Conservation (phyloP, 305 asterid genomes). For the Solanum hybrid region DNA sequence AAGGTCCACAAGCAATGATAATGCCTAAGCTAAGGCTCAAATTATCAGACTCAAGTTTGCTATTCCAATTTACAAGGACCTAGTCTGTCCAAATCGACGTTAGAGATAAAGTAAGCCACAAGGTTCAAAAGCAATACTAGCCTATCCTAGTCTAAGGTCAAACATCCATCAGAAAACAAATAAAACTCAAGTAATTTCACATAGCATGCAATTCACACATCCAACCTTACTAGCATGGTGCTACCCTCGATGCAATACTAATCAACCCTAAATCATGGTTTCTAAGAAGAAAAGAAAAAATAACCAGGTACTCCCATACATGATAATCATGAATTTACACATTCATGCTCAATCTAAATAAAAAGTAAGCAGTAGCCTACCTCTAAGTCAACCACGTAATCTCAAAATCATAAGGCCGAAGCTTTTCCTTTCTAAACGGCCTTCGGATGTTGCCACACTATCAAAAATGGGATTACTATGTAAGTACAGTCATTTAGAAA, state of each 20-base stretch:
- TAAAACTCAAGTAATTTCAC: too few relatives aligned
- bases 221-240: too few relatives aligned
- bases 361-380: background rate
- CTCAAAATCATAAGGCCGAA: background rate
- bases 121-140: too few relatives aligned
- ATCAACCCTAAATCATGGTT: too few relatives aligned
- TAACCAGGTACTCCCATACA: too few relatives aligned
- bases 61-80: background rate
- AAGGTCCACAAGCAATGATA: background rate
- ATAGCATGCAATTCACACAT: too few relatives aligned
- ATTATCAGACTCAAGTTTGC: background rate
- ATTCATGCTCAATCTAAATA: background rate
- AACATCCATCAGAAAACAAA: too few relatives aligned
- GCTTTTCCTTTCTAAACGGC: background rate
- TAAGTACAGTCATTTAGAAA: background rate
- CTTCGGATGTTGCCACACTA: background rate
- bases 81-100: background rate
- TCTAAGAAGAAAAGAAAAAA: too few relatives aligned
- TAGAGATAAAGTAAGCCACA: too few relatives aligned
- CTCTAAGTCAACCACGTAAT: background rate
- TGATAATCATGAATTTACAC: background rate
- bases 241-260: too few relatives aligned
- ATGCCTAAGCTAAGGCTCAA: background rate
- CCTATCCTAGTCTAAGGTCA: too few relatives aligned
- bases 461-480: background rate